Evolutionary conservation across 192 early-diverging fungal species (phyloP), one percentile per base, ranked within the genome.

Genomic region (Backusella mclennaniae): DNA sequence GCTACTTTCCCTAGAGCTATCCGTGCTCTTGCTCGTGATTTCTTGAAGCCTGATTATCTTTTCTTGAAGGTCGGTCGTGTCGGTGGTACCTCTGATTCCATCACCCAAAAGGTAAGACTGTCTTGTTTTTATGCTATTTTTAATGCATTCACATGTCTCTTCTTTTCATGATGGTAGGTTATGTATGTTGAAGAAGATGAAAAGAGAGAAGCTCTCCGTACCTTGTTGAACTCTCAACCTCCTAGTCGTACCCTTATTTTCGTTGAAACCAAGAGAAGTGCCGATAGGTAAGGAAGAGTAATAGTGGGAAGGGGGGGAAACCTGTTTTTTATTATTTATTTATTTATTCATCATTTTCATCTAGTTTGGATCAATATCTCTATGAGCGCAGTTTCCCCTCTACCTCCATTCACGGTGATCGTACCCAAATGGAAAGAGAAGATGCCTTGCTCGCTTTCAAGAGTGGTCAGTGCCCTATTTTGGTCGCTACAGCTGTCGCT

Each of bases 1-100:
- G 97, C 97, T n/a, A 99, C 97, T 1, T 99, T 98, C 88, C 98
- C 98, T 9, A 91, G 88, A 35, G 85, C 92, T 66, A 97, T 99
- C 74, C 97, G 96, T 77, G 85, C 89, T 56, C 91, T 99, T 31
- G 98, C 98, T 23, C 87, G 93, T 76, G 96, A 97, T 84, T 98
- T 98, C 87, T 85, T 99, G 41, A 85, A 89, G 33, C 86, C 89
- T 19, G 73, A 93, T 72, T 93, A 94, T 70, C 86, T 94, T 38
- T 95, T 93, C 80, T 89, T 91, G 75, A 91, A 93, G 26, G 92
- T 99, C 19, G 97, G 97, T 70, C 92, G 96, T 83, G 94, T 97
- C 23, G 95, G 95, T 76, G 89, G 91, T 38, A 96, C 96, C 8
- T 93, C 95, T 68, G 93, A 94, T 79, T 93, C 96, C 82, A 97